Evolutionary conservation across 768 basidiomycete genomes (phyloP), one percentile per base, ranked within the genome.

Genomic region (Tricholoma sp.): DNA sequence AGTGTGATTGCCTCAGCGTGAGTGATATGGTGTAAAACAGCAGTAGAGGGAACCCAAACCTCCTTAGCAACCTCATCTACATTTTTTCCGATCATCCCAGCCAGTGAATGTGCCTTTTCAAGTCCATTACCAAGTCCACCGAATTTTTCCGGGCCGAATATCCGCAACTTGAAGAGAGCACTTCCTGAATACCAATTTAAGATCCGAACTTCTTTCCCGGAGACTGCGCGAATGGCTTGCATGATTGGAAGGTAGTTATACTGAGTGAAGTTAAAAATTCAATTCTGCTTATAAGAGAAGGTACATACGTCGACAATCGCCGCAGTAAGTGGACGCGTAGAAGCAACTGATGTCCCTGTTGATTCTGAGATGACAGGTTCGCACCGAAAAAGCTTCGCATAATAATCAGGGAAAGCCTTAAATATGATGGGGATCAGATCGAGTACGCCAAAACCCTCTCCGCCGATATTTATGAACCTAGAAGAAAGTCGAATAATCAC

Each of bases 111-210:
- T 24, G 57, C 60, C 41, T 55, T 59, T 14, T 59, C 57, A 4
- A 55, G 52, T 29, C 61, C 31, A 51, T 67, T 57, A 7, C 64
- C 66, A 1, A 58, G 27, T 2, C 66, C 66, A 4, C 66, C 66
- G 4, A 63, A 32, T 3, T 60, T 59, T 43, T 65, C 61, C 0
- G 66, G 63, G 2, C 61, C 66, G 35, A 55, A 65, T 16, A 54
- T 19, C 11, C 63, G 61, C 29, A 67, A 50, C 4, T 61, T 18
- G 10, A 56, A 47, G 2, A 55, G 21, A 1, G 59, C 52, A 18
- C 50, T 50, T 11, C 58, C 57, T 2, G 64, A 51, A 1, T 53
- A 22, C 56, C 61, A 67, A 3, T 57, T 47, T 11, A 64, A 57
- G 18, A 67, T 47, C 1, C 59, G 66, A 5, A 65, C 59, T 8